phyloP scores from a whole-genome alignment of 805 yeast genomes.

The Blastobotrys chiropterorum region DNA sequence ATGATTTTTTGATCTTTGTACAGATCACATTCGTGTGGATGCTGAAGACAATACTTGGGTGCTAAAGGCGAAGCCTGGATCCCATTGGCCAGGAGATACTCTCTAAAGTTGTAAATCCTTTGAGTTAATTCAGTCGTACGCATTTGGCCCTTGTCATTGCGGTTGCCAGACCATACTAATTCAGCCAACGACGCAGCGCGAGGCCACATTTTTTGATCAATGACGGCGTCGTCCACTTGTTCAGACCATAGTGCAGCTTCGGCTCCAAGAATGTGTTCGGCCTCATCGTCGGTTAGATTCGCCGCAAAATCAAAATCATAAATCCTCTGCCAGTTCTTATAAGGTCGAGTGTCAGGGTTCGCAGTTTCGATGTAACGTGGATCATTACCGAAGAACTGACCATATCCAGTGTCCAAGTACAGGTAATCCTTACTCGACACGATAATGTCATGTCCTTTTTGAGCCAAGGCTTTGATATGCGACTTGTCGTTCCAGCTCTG shows the following conservation, averaged over 20 bases:
- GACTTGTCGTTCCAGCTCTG: slow-evolving; percentile 30
- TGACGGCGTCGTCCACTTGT: slow-evolving; percentile 29
- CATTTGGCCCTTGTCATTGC: slow-evolving; percentile 24
- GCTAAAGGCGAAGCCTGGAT: slow-evolving; percentile 32
- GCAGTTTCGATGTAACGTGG: slow-evolving; percentile 26
- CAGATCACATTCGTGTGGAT: slow-evolving; percentile 37
- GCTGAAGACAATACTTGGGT: slow-evolving; percentile 33
- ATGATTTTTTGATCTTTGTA: not conserved
- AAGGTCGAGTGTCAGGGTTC: slow-evolving; percentile 24
- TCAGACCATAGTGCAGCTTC: slow-evolving; percentile 36
- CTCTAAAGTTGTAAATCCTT: slow-evolving; percentile 36
- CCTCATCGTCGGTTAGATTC: slow-evolving; percentile 27
- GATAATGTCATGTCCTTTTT: slow-evolving; percentile 33
- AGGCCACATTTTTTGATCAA: slow-evolving; percentile 33
- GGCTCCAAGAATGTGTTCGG: slow-evolving; percentile 31
- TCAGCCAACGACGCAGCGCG: slow-evolving; percentile 37
- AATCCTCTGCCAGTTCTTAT: slow-evolving; percentile 36
- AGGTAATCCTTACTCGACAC: slow-evolving; percentile 29
- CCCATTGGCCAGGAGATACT: slow-evolving; percentile 35
- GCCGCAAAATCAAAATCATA: slow-evolving; percentile 30
- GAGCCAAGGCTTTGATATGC: slow-evolving; percentile 25
- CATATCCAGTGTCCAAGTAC: slow-evolving; percentile 37
- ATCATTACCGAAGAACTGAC: slow-evolving; percentile 32
- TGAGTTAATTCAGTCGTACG: slow-evolving; percentile 31
- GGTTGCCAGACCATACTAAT: slow-evolving; percentile 35